Evolutionary conservation across 768 basidiomycete species (phyloP).

Genomic region (Leccinum uliginosum): DNA sequence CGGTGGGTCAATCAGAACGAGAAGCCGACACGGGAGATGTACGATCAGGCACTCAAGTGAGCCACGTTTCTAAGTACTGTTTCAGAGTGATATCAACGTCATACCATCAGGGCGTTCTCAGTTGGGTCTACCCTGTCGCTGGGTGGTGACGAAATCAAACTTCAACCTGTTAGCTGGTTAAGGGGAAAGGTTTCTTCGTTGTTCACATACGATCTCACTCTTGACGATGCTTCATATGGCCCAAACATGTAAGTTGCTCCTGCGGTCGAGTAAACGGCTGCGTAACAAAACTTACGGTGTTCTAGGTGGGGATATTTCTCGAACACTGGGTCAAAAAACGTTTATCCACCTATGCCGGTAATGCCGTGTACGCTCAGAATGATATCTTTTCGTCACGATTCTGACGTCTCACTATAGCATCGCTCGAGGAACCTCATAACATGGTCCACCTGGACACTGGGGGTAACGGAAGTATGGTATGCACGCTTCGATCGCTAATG

Average conservation of each 20-base stretch:
- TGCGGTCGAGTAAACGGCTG: neutral
- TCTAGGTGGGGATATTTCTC: constrained; percentile 21
- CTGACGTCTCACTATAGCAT: constrained; percentile 5
- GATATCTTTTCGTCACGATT: neutral
- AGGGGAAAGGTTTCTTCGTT: constrained; percentile 14
- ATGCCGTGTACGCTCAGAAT: constrained; percentile 7
- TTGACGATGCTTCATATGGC: constrained; percentile 4
- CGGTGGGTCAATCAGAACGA: constrained; percentile 7
- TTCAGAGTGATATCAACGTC: neutral
- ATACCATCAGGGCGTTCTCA: constrained; percentile 5
- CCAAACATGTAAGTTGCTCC: constrained; percentile 14
- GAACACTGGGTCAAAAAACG: neutral
- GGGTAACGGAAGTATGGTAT: constrained; percentile 17
- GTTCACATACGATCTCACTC: constrained; percentile 15
- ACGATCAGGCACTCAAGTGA: constrained; percentile 13
- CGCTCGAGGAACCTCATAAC: constrained; percentile 20
- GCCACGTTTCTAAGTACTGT: neutral
- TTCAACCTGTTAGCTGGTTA: constrained; percentile 12
- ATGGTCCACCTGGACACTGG: constrained; percentile 16
- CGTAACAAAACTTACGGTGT: neutral
- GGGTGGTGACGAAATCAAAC: fast-evolving
- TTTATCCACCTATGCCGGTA: constrained; percentile 1
- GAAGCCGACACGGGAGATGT: constrained; percentile 8
- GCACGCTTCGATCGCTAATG: neutral
- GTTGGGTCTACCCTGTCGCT: neutral